Conservation (phyloP, 441 rosid species). For the Hypseocharis bilobata region DNA sequence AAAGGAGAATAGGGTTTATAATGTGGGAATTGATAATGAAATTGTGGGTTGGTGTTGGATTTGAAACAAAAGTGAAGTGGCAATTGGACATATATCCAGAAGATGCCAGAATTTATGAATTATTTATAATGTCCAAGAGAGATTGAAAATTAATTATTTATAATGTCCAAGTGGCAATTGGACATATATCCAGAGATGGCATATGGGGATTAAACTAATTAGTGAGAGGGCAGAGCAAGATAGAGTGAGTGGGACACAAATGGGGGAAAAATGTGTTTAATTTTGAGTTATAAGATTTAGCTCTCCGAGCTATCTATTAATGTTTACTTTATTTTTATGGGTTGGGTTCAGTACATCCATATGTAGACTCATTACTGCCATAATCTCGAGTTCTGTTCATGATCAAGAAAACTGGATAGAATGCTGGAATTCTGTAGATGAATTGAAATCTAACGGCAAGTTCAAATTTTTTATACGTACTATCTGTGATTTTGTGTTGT, state of each 20-base stretch:
- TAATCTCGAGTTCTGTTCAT: not conserved
- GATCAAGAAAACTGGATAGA: not conserved
- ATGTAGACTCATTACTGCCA: not conserved
- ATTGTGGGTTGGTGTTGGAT: not conserved
- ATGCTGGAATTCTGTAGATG: not conserved
- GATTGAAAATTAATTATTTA: no score
- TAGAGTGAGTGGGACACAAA: no score
- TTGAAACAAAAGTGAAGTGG: not conserved
- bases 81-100: not conserved
- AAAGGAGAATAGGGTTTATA: not conserved
- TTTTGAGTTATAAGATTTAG: no score
- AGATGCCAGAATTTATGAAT: not conserved
- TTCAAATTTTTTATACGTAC: not conserved
- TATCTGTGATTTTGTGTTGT: not conserved
- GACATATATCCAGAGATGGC: no score
- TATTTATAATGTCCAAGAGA: not conserved
- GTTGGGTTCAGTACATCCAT: not conserved
- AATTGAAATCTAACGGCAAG: not conserved
- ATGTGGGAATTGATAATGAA: not conserved
- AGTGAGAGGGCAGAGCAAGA: no score
- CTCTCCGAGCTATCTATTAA: no score
- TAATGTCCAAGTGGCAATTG: no score
- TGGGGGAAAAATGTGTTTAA: no score
- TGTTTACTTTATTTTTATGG: no score
- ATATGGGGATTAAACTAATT: no score